Conservation (phyloP, 2,329 filamentous ascomycete species). For the Aureobasidium mangrovei region DNA sequence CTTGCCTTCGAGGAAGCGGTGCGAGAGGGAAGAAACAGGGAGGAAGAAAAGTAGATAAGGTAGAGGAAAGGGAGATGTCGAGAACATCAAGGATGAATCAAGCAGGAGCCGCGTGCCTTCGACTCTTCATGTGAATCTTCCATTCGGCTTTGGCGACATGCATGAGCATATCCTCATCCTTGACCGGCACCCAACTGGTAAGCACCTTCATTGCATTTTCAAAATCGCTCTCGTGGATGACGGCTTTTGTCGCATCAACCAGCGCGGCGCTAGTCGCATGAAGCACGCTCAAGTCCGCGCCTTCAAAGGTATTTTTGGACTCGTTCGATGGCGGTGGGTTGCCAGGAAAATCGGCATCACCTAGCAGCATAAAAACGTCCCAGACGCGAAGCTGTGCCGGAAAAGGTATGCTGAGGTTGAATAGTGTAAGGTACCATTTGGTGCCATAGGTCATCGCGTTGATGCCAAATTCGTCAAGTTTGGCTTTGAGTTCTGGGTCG, state of each 20-base stretch:
- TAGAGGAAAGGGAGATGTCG: neutral
- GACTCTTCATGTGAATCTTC: slow-evolving; percentile 54
- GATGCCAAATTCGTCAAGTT: slow-evolving; percentile 70
- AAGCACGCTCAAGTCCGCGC: slow-evolving; percentile 70
- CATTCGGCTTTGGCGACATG: slow-evolving; percentile 80
- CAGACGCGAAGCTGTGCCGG: slow-evolving; percentile 88
- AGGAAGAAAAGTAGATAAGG: neutral
- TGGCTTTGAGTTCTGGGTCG: slow-evolving; percentile 47
- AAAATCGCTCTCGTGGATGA: slow-evolving; percentile 86
- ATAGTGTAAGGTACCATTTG: slow-evolving; percentile 92
- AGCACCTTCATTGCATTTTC: slow-evolving; percentile 97
- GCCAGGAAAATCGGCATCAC: slow-evolving; percentile 45
- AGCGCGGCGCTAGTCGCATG: slow-evolving; percentile 85
- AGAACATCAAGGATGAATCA: neutral
- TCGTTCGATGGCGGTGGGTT: neutral
- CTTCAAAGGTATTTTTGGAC: slow-evolving; percentile 31
- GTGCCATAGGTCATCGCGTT: slow-evolving; percentile 90
- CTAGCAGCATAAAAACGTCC: slow-evolving; percentile 95
- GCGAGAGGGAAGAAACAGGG: too few species aligned
- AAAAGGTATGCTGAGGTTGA: slow-evolving; percentile 95
- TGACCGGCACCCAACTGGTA: slow-evolving; percentile 87
- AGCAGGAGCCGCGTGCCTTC: neutral
- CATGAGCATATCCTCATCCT: slow-evolving; percentile 91
- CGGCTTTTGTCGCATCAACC: slow-evolving; percentile 81
- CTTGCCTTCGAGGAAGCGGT: too few species aligned